Percentiles rank a stretch among this genome's conserved stretches.
Conservation (phyloP, 495 filamentous ascomycete species). For the Lindgomyces ingoldianus region DNA sequence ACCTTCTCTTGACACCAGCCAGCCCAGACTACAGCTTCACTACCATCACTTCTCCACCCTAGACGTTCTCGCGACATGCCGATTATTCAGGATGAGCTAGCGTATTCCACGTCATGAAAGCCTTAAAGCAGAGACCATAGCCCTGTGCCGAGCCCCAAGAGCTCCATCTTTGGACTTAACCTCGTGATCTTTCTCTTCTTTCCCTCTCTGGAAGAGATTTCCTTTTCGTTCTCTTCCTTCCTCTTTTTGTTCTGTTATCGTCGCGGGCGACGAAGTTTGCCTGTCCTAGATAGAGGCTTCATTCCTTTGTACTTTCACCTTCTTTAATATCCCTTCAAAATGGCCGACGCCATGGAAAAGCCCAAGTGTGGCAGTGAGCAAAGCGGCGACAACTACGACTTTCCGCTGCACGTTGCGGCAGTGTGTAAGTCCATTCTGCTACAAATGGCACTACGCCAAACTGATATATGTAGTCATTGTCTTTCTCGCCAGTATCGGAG, state of each 20-base stretch:
- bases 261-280: conserved; percentile 28
- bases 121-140: conserved; percentile 26
- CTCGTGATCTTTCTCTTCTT: conserved; percentile 25
- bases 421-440: conserved; percentile 48
- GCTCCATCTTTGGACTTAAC: conserved; percentile 7
- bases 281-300: background rate
- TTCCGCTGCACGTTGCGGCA: conserved; percentile 51
- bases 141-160: conserved; percentile 30
- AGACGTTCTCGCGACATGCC: conserved; percentile 17
- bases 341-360: conserved; percentile 40
- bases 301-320: background rate
- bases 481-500: conserved; percentile 32
- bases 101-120: conserved; percentile 15
- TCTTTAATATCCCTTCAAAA: conserved; percentile 9
- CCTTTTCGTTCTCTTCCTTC: conserved; percentile 13
- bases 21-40: conserved; percentile 14
- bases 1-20: background rate
- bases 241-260: conserved; percentile 21
- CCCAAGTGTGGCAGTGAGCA: conserved; percentile 51
- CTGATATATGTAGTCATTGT: conserved; percentile 42
- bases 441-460: background rate
- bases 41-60: conserved; percentile 14
- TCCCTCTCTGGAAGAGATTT: conserved; percentile 34
- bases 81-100: conserved; percentile 25
- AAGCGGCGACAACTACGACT: conserved; percentile 47